These are phyloP conservation scores for Colletotrichum musicola DNA, from an alignment of 2,329 filamentous ascomycete species.

Conservation along the genomic window DNA sequence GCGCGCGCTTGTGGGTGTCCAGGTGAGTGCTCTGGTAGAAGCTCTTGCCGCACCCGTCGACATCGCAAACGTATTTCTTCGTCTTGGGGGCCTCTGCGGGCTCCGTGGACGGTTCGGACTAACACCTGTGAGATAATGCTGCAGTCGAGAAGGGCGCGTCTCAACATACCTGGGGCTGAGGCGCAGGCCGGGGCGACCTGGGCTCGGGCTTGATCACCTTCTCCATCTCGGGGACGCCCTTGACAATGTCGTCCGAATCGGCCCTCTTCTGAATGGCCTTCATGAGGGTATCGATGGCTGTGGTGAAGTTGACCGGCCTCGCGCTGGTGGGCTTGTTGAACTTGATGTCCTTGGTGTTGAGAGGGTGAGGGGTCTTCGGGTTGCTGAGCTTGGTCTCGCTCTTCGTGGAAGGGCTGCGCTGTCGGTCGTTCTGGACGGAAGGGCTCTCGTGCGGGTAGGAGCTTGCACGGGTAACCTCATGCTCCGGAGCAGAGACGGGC, in stretches of 20 bases:
- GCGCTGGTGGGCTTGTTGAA: conserved; percentile 61
- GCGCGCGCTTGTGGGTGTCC: conserved; percentile 87
- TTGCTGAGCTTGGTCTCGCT: conserved; percentile 33
- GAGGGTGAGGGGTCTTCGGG: conserved; percentile 38
- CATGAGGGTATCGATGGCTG: conserved; percentile 89
- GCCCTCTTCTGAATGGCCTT: conserved; percentile 83
- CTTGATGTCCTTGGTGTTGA: conserved; percentile 55
- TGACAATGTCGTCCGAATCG: conserved; percentile 49
- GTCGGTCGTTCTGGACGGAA: conserved; percentile 23
- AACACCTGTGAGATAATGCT: not conserved
- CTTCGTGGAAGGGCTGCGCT: conserved; percentile 31
- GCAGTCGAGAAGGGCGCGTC: too few relatives aligned
- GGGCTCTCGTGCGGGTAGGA: conserved; percentile 34
- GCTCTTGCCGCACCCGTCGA: conserved; percentile 81
- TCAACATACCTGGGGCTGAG: conserved; percentile 6
- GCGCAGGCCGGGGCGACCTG: conserved; percentile 12
- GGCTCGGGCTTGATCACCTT: conserved; percentile 35
- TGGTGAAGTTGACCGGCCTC: conserved; percentile 76
- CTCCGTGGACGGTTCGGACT: conserved; percentile 11
- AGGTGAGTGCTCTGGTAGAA: conserved; percentile 95
- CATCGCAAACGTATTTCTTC: conserved; percentile 80
- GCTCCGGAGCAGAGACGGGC: conserved; percentile 20
- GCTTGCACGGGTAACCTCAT: conserved; percentile 32
- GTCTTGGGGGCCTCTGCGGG: conserved; percentile 26
- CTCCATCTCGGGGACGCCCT: conserved; percentile 40